A percentile compares a stretch with the other conserved stretches of the same genome.
Evolutionary conservation across 2,329 filamentous ascomycete genomes (phyloP).

Genomic region (Calonectria pseudoturangicola): DNA sequence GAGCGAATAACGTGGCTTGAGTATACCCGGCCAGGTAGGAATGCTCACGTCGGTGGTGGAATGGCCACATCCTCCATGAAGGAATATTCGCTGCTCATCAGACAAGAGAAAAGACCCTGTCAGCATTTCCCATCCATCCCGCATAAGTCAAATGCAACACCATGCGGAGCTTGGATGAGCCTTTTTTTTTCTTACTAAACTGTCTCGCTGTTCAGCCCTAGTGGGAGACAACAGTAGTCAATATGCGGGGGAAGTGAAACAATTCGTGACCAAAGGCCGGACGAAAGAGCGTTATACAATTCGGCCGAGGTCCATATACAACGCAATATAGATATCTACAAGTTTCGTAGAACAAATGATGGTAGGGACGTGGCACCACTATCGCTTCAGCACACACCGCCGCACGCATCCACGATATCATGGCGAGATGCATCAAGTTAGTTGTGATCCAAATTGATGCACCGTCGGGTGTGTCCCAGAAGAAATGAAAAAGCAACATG

Average conservation of each 20-base stretch:
- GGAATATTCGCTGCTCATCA: neutral
- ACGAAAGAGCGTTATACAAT: neutral
- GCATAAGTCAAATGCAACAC: neutral
- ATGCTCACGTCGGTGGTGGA: neutral
- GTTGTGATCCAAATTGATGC: neutral
- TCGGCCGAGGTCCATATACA: neutral
- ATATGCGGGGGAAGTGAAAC: conserved; percentile 6
- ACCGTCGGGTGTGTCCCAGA: neutral
- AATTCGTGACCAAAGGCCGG: too few species aligned
- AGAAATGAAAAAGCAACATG: neutral
- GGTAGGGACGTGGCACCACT: neutral
- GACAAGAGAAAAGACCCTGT: neutral
- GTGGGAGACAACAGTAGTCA: too few species aligned
- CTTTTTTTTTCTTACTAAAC: neutral
- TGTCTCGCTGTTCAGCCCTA: neutral
- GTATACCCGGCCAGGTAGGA: neutral
- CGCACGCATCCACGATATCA: neutral
- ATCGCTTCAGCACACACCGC: too few species aligned
- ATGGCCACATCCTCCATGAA: neutral
- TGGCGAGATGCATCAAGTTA: neutral
- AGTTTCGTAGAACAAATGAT: neutral
- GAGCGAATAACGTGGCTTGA: neutral
- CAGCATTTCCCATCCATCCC: neutral
- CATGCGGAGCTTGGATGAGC: neutral
- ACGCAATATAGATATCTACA: neutral